Evolutionary conservation across 163 green algal genomes (phyloP), one percentile per base, ranked within the genome.

Genomic region (Prototheca cutis): DNA sequence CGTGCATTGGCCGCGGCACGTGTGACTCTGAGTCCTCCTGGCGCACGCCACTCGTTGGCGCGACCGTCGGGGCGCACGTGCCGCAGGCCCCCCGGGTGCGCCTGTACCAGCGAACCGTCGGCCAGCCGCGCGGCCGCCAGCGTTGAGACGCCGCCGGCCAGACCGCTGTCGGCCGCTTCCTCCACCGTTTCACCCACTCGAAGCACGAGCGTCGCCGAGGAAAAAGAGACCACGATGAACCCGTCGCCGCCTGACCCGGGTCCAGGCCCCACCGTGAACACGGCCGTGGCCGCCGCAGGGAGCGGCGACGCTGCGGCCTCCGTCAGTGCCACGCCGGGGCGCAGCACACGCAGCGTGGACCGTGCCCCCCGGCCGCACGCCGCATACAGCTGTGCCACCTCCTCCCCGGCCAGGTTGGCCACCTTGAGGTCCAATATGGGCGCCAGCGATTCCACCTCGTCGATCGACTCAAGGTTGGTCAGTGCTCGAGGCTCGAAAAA

Each of bases 171-270:
- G 45, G 75, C 92, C 33, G 94, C 93, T 77, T 98, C 90, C 74
- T 95, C 90, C 7, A 99, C 90, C 1, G 84, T 94, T 65, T 95
- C 86, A 4, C 86, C 86, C 13, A 91, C 79, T 53, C 53, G 39
- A 23, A 76, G 25, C 58, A 95, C 86, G 68, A 97, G 81, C 3
- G 90, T 96, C 21, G 86, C 89, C 53, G 95, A 95, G 47, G 77
- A 72, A 76, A 98, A 98, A 19, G 84, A 94, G 48, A 97, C 91
- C 19, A 98, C 79, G 58, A 98, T 97, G 84, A 89, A 96, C 4
- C 79, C 77, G 64, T 97, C 91, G 63, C 82, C 89, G 47, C 91
- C 82, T 56, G 95, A 84, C 10, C 36, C 55, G 5, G 49, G 30
- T 32, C 62, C 62, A 29, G 67, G 70, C 7, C 55, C 74, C 30